A percentile compares a stretch with the other conserved stretches of the same genome.
Conservation (phyloP, 139 green algal genomes). For the Chlorella sp. region DNA sequence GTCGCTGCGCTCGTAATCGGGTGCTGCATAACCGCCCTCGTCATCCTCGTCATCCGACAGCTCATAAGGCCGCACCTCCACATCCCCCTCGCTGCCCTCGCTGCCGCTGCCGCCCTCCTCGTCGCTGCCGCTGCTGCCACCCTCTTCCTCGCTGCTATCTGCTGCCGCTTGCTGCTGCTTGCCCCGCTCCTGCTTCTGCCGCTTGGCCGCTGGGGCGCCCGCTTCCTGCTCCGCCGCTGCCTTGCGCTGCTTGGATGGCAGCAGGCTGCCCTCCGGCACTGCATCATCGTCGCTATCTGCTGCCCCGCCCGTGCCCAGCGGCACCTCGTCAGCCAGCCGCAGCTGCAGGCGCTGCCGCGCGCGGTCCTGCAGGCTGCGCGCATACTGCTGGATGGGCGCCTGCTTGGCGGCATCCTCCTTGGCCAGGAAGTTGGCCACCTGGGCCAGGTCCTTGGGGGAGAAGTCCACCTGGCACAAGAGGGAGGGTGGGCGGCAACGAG, state of each 20-base stretch:
- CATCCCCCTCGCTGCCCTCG: constrained; percentile 34
- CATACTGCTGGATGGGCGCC: constrained; percentile 69
- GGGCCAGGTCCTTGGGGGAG: constrained; percentile 29
- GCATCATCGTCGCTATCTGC: constrained; percentile 13
- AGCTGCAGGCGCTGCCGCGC: constrained; percentile 58
- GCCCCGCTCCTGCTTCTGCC: not conserved
- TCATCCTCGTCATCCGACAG: constrained; percentile 58
- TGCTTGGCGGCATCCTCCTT: constrained; percentile 49
- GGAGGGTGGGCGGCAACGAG: too few relatives aligned
- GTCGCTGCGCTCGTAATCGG: not conserved
- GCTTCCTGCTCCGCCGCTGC: not conserved
- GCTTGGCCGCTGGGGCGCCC: not conserved
- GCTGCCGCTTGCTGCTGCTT: not conserved
- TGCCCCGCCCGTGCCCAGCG: constrained; percentile 5
- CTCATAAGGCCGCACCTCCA: constrained; percentile 56
- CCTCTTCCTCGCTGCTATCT: constrained; percentile 10
- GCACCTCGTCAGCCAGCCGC: constrained; percentile 37
- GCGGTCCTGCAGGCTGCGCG: constrained; percentile 50
- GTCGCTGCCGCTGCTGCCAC: not conserved
- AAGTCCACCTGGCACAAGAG: constrained; percentile 42
- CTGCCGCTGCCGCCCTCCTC: constrained; percentile 15
- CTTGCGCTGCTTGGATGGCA: not conserved
- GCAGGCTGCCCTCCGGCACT: constrained; percentile 4
- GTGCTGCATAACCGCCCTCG: constrained; percentile 5
- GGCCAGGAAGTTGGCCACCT: constrained; percentile 62